These are phyloP conservation scores for Stachybotrys chlorohalonatus DNA, from an alignment of 2,329 filamentous ascomycete species.

Conservation along the genomic window DNA sequence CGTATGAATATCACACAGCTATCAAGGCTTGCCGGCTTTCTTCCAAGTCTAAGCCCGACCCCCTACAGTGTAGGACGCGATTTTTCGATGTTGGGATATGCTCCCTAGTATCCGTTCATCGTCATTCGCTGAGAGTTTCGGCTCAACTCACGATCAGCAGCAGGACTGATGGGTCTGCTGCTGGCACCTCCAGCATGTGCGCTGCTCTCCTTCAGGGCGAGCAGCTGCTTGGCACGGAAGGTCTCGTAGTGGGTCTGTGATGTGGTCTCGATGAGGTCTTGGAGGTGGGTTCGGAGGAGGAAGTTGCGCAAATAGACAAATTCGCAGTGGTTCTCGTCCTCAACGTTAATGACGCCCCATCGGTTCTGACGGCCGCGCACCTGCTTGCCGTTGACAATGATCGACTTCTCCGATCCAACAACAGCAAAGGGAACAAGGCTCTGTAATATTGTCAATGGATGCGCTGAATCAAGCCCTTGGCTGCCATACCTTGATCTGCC, in stretches of 20 bases:
- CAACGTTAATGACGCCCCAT: constrained; percentile 99
- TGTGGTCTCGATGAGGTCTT: constrained; percentile 98
- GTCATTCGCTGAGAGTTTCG: constrained; percentile 94
- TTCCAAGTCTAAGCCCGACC: constrained; percentile 2
- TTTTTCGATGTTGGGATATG: background rate
- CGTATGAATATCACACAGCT: background rate
- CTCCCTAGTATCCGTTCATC: constrained; percentile 90
- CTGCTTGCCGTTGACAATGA: constrained; percentile 95
- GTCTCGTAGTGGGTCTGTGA: constrained; percentile 99
- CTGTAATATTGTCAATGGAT: constrained; percentile 38
- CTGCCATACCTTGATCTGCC: constrained; percentile 79
- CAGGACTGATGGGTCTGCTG: constrained; percentile 82
- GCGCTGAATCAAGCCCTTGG: background rate
- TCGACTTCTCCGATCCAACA: constrained; percentile 95
- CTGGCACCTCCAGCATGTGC: constrained; percentile 71
- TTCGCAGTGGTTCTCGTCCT: constrained; percentile 99
- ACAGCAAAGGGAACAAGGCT: constrained; percentile 94
- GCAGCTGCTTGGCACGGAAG: constrained; percentile 97
- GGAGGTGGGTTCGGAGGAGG: constrained; percentile 93
- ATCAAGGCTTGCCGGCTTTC: background rate
- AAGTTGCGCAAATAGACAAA: constrained; percentile 98
- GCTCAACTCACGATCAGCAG: constrained; percentile 92
- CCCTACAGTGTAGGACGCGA: too few relatives aligned
- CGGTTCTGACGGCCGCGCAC: constrained; percentile 97
- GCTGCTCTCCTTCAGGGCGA: constrained; percentile 97